A percentile compares a stretch with the other conserved stretches of the same genome.
phyloP scores from a whole-genome alignment of 1,139 yeast genomes.

The Saccharomyces hybrid region DNA sequence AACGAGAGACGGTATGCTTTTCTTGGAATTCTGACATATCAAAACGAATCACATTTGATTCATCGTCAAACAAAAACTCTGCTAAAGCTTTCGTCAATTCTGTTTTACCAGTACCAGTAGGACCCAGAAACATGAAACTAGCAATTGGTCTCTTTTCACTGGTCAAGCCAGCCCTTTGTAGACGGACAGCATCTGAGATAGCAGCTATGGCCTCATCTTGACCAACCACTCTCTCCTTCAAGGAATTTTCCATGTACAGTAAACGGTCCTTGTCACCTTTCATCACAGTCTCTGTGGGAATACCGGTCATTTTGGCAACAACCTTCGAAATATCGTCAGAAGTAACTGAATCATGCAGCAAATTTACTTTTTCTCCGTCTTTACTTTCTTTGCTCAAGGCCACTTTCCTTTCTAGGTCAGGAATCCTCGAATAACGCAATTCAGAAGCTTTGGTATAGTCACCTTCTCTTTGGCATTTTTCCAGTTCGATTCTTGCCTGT shows the following conservation, averaged over 20 bases:
- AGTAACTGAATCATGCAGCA: slow-evolving; percentile 87
- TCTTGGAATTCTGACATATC: slow-evolving; percentile 98
- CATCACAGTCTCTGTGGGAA: slow-evolving; percentile 85
- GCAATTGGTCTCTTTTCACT: slow-evolving; percentile 93
- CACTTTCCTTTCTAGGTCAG: slow-evolving; percentile 61
- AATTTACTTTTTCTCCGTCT: slow-evolving; percentile 24
- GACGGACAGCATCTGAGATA: slow-evolving; percentile 86
- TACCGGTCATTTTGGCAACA: slow-evolving; percentile 90
- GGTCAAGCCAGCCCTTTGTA: slow-evolving; percentile 93
- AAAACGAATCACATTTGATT: slow-evolving; percentile 75
- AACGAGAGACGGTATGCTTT: slow-evolving; percentile 77
- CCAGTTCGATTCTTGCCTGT: slow-evolving; percentile 74
- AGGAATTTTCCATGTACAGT: slow-evolving; percentile 73
- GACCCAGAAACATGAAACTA: slow-evolving; percentile 90
- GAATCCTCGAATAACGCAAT: slow-evolving; percentile 78
- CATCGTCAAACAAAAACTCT: slow-evolving; percentile 83
- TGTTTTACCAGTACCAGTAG: slow-evolving; percentile 97
- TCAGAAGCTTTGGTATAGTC: slow-evolving; percentile 85
- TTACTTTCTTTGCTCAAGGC: slow-evolving; percentile 42
- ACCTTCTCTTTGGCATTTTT: slow-evolving; percentile 74
- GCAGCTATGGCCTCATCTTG: slow-evolving; percentile 92
- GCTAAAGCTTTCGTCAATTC: slow-evolving; percentile 89
- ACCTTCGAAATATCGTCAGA: slow-evolving; percentile 91
- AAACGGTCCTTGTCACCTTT: slow-evolving; percentile 91
- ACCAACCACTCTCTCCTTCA: slow-evolving; percentile 77